Base-by-base conservation (phyloP, 768 basidiomycete species). In the Mycena galopus region DNA sequence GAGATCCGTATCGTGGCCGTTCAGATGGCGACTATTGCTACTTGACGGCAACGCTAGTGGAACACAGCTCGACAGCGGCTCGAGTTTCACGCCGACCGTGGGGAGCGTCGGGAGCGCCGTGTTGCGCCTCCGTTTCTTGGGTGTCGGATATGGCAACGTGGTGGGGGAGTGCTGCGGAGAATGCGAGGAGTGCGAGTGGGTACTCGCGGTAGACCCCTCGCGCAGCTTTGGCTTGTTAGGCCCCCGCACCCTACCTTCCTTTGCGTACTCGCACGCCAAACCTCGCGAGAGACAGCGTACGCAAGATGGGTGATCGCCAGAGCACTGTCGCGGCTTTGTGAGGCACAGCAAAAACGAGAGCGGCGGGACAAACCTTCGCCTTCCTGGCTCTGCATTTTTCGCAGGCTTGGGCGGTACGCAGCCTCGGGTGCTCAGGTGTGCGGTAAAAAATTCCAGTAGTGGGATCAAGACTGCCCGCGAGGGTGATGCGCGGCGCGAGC, bases 371-470 rank as follows among this genome's bases (percentile, higher is more conserved):
- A 2, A 93, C 93, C 86, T 94, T 94, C 33, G 91, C 92, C 79
- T 94, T 94, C 60, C 92, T 82, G 0, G 85, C 85, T 17, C 93
- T 87, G 78, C 93, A 94, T 78, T 92, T 92, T 76, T 93, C 90
- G 80, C 93, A 94, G 4, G 92, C 92, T 76, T 93, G 92, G 0
- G 90, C 89, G 0, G 93, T 94, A 60, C 93, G 87, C 33, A 92
- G 81, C 0, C 92, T 86, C 1, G 91, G 88, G 67, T 91, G 90
- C 73, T 92, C 91, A 0, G 89, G 86, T 0, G 89, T 87, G 19
- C 86, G 87, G 79, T 91, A 91, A 76, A 91, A 92, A 51, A 92
- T 87, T n/a, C 90, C 90, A 0, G 91, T 92, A 3, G 84, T 73
- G 1, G 89, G 89, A 78, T 93, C 90, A 42, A 93, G 84, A 0